Percentiles rank a stretch among this genome's conserved stretches.
These are phyloP conservation scores for Tulasnella sp. DNA, from an alignment of 768 basidiomycete species.

Conservation along the genomic window DNA sequence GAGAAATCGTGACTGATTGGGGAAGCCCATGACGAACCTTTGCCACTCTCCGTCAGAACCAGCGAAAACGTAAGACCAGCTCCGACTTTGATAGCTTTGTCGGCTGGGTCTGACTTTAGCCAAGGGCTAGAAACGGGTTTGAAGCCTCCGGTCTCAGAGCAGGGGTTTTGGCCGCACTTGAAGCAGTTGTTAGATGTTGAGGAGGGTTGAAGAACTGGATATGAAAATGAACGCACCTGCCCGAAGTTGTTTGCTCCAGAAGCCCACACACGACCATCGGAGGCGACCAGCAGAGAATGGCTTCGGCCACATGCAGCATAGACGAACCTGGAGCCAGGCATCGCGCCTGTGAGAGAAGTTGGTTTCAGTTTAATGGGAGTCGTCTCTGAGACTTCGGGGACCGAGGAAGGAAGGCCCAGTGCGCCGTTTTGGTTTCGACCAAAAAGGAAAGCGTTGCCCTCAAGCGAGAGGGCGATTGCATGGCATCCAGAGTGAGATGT, in stretches of 20 bases:
- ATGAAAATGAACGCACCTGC: constrained; percentile 57
- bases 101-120: constrained; percentile 50
- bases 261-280: constrained; percentile 80
- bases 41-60: constrained; percentile 80
- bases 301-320: constrained; percentile 81
- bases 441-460: constrained; percentile 86
- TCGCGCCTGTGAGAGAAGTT: constrained; percentile 48
- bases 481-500: constrained; percentile 78
- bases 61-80: constrained; percentile 86
- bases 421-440: constrained; percentile 77
- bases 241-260: constrained; percentile 80
- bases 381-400: constrained; percentile 67
- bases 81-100: constrained; percentile 69
- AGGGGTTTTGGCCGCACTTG: constrained; percentile 72
- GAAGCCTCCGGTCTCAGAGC: constrained; percentile 69
- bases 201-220: neutral
- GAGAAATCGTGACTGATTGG: neutral
- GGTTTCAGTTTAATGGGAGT: constrained; percentile 66
- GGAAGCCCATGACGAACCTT: constrained; percentile 52
- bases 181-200: neutral
- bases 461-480: constrained; percentile 69
- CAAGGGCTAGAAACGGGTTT: constrained; percentile 62
- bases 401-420: constrained; percentile 62
- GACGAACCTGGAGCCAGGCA: constrained; percentile 70
- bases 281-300: constrained; percentile 82